Base-by-base conservation (phyloP, 2,329 filamentous ascomycete genomes). In the Claviceps sp. region DNA sequence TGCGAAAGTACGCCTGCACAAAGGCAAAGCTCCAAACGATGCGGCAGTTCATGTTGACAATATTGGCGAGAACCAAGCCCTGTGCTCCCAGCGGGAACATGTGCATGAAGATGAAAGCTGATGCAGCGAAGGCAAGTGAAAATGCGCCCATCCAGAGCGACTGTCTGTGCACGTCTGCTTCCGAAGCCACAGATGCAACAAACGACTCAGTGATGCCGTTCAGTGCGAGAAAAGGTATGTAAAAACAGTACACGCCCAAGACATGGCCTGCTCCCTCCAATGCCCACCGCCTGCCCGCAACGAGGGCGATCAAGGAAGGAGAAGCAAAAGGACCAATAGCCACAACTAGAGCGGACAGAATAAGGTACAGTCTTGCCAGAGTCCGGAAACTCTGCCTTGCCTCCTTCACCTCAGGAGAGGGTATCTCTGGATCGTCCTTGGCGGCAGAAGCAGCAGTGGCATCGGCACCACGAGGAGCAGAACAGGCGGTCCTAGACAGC, bases 141-240 rank as follows among this genome's bases (percentile, higher is more conserved):
- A 95, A 96, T 2, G 70, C 75, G 4, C 79, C 77, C 91, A 98
- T 97, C 82, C 84, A 93, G 4, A 81, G 65, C 0, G 86, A 88
- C 65, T 98, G 93, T 4, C 65, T 67, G 56, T 88, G 81, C 3
- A 98, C 78, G 58, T 97, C 78, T 4, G 75, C 68, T 56, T 88
- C 78, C 0, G 79, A 84, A 0, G 91, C 90, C 1, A 94, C 87
- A 2, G 88, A 89, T 1, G 90, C 84, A 16, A 97, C 90, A 60
- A 98, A 97, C 0, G 89, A 88, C 69, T 98, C 93, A 1, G 85
- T 81, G 22, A 97, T 80, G 49, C 93, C 93, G 62, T 98, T 98
- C 60, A 95, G 71, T 3, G 91, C 93, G 4, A 97, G 77, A 26
- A 97, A 81, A 0, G 93, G 93, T 54, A 98, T 87, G 70, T 95